Conservation (phyloP, 2,329 filamentous ascomycete species). For the Dothideomycetes sp. region DNA sequence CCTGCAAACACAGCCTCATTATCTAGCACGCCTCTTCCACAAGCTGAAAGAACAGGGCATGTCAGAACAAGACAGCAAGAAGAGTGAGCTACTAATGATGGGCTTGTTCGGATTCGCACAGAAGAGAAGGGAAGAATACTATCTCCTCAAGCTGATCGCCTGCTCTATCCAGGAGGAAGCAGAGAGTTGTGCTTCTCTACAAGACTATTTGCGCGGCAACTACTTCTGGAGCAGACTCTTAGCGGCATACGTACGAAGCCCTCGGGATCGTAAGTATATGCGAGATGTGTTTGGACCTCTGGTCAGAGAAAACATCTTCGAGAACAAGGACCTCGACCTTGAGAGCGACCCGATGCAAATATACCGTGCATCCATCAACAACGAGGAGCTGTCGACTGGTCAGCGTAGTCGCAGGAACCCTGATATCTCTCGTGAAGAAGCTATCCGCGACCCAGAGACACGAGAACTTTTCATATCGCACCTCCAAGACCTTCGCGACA, state of each 20-base stretch:
- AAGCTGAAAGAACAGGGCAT: conserved; percentile 74
- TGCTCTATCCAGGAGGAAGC: conserved; percentile 80
- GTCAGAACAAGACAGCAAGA: conserved; percentile 84
- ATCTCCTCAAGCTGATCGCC: conserved; percentile 78
- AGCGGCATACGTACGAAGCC: conserved; percentile 78
- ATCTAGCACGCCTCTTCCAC: conserved; percentile 80
- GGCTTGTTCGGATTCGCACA: conserved; percentile 94
- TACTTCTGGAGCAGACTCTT: conserved; percentile 91
- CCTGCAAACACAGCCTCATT: conserved; percentile 91
- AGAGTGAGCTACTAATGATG: conserved; percentile 90
- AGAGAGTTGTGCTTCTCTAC: conserved; percentile 59
- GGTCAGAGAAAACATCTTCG: conserved; percentile 85
- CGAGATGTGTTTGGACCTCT: conserved; percentile 76
- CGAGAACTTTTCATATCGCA: conserved; percentile 89
- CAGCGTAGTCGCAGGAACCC: conserved; percentile 69
- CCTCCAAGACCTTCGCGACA: conserved; percentile 84
- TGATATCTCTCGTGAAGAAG: conserved; percentile 81
- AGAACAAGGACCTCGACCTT: conserved; percentile 80
- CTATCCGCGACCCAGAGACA: conserved; percentile 93
- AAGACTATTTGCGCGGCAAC: conserved; percentile 81
- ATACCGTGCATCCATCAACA: conserved; percentile 89
- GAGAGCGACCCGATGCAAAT: conserved; percentile 98
- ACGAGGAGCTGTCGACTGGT: conserved; percentile 90
- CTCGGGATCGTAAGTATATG: conserved; percentile 84
- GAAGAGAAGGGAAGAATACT: conserved; percentile 94